Evolutionary conservation across 352 stramenopile genomes (phyloP), one percentile per base, ranked within the genome.

Genomic region (Halophytophthora polymorphica): DNA sequence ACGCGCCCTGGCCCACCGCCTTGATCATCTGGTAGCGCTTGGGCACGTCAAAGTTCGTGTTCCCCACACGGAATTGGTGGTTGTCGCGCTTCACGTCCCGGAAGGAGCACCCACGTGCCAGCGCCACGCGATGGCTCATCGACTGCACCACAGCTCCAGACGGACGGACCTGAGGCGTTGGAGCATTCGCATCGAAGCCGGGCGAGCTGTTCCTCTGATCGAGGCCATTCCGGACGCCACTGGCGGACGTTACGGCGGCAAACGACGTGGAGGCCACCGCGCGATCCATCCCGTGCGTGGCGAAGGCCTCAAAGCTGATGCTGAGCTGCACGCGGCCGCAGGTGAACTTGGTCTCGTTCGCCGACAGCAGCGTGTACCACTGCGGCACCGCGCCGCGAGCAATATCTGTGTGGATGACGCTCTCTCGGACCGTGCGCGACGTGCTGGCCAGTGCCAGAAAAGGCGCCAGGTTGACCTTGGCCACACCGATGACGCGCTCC

Each of bases 11-110:
- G 7, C 90, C 90, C 21, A 97, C 71, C 6, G 79, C 83, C 53
- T 92, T 92, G 59, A 94, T 94, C 77, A 94, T 90, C 55, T 94
- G 82, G 56, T 94, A 94, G 28, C 84, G 78, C 59, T 82, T 73
- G 25, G 82, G 83, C 13, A 95, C 77, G 48, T 93, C 82, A 33
- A 95, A 95, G 17, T 82, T 90, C 41, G 84, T 95, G 57, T 92
- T 91, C 13, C 83, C 85, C 19, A 95, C 85, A 22, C 78, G 75
- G 68, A 95, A 95, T 46, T 91, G 79, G 49, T 93, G 80, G 51
- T 93, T 95, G 52, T 95, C 78, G 47, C 83, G 81, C 55, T 87
- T 84, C 2, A 62, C 90, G 52, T 95, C 85, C 8, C 82, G 78
- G 64, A 91, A 95, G 21, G 84, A 93, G 45, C 69, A 90, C n/a